Base-by-base conservation (phyloP, 2,329 filamentous ascomycete species). In the Plectosphaerella plurivora region DNA sequence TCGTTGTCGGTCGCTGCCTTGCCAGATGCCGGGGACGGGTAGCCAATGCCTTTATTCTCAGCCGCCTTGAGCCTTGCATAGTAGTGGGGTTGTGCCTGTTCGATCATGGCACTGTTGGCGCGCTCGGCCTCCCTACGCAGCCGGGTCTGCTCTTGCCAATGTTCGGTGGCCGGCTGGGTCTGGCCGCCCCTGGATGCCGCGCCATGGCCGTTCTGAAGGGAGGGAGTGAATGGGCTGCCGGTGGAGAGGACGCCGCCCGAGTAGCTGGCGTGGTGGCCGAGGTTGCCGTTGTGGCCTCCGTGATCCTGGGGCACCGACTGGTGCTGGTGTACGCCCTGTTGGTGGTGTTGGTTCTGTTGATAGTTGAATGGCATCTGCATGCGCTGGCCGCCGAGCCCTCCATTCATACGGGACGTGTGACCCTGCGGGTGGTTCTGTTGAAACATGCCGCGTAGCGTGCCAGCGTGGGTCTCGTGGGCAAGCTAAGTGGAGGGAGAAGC, bases 71-170 rank as follows among this genome's bases (percentile, higher is more conserved):
- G 79, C 57, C 87, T 74, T 14, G 87, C 89, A 67, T 93, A 92
- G 68, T 85, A 85, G 62, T 87, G 82, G 5, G 82, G 82, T 57
- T 83, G 79, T 60, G 82, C 79, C 59, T 83, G 79, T 46, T 86
- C 82, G 7, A 75, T 80, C 83, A 85, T 94, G 78, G 78, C 89
- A 74, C 67, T 81, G 79, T 79, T 87, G 71, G 76, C 84, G 73
- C 75, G 84, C 75, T 81, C 89, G 63, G 89, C 84, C 57, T 91
- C 88, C 59, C 92, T 89, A 57, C 86, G 87, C 63, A 92, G 74
- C 56, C 88, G 85, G 58, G 96, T 72, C 72, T 99, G 94, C 65
- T 94, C 87, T 58, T 87, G 85, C 92, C 92, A 97, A 69, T 96
- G 88, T 60, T 86, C 83, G 57, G 73, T 84, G 45, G 77, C 69